Evolutionary conservation across 805 yeast genomes (phyloP).

Genomic region (Candida silvicultrix): DNA sequence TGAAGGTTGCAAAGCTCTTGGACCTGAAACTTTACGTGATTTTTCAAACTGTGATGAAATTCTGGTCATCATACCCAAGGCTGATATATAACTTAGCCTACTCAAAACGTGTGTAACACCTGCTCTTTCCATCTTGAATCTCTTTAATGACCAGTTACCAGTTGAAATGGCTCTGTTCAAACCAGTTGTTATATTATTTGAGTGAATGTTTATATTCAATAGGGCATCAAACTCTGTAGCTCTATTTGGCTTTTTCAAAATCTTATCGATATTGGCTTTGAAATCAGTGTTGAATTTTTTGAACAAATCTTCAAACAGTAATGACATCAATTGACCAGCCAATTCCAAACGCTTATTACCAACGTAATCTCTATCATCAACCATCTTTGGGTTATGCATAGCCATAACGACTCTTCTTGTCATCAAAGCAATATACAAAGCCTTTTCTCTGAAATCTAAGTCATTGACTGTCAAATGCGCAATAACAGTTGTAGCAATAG

Average conservation of each 20-base stretch:
- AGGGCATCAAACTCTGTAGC: slow-evolving; percentile 95
- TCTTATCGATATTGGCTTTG: slow-evolving; percentile 90
- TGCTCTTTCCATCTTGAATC: slow-evolving; percentile 99
- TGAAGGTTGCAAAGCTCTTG: slow-evolving; percentile 97
- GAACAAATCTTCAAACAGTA: slow-evolving; percentile 93
- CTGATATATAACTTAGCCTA: slow-evolving; percentile 86
- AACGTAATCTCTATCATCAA: slow-evolving; percentile 98
- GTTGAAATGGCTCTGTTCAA: slow-evolving; percentile 95
- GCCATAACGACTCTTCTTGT: slow-evolving; percentile 95
- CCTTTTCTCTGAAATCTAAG: slow-evolving; percentile 88
- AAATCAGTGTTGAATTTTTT: slow-evolving; percentile 94
- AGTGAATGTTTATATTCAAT: slow-evolving; percentile 81
- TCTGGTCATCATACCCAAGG: slow-evolving; percentile 99
- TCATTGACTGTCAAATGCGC: slow-evolving; percentile 88
- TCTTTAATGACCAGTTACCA: slow-evolving; percentile 97
- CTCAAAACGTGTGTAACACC: slow-evolving; percentile 97
- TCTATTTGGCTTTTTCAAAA: slow-evolving; percentile 87
- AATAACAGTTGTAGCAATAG: slow-evolving; percentile 90
- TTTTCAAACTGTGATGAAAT: slow-evolving; percentile 98
- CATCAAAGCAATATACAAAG: slow-evolving; percentile 92
- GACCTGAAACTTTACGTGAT: slow-evolving; percentile 96
- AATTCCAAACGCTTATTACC: slow-evolving; percentile 96
- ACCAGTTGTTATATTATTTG: slow-evolving; percentile 90
- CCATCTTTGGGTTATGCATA: slow-evolving; percentile 87
- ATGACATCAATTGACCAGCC: slow-evolving; percentile 95